Conservation (phyloP, 768 basidiomycete species). For the Coprinopsis sp. region DNA sequence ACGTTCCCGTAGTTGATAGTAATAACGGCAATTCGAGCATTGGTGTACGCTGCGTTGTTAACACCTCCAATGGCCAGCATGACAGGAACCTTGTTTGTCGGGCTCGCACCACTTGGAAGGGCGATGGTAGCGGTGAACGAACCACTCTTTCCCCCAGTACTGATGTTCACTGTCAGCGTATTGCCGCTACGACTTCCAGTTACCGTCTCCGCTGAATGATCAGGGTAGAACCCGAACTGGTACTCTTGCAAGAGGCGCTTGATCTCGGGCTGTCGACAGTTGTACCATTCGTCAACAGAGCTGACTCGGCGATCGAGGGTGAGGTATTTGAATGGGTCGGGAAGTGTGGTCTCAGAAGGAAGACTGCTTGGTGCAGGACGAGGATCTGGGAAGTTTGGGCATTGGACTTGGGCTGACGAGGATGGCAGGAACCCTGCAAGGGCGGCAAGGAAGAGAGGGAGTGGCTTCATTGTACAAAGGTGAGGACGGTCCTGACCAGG, state of each 20-base stretch:
- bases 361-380: slow-evolving; percentile 4
- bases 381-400: slow-evolving; percentile 11
- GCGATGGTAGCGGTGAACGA: slow-evolving; percentile 31
- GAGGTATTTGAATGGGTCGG: slow-evolving; percentile 36
- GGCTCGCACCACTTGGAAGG: slow-evolving; percentile 23
- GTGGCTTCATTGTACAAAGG: too few species aligned
- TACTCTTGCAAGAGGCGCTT: slow-evolving; percentile 30
- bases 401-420: not conserved
- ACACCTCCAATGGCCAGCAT: slow-evolving; percentile 11
- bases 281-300: slow-evolving; percentile 31
- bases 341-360: slow-evolving; percentile 19
- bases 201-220: slow-evolving; percentile 29
- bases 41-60: slow-evolving; percentile 6
- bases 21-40: slow-evolving; percentile 26
- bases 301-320: slow-evolving; percentile 25
- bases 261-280: slow-evolving; percentile 36
- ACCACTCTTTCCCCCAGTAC: slow-evolving; percentile 23
- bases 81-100: slow-evolving; percentile 8
- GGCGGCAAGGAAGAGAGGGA: not conserved
- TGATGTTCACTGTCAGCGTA: slow-evolving; percentile 8
- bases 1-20: slow-evolving; percentile 10
- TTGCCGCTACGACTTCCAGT: slow-evolving; percentile 22
- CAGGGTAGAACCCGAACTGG: slow-evolving; percentile 30
- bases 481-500: too few species aligned
- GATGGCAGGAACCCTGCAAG: slow-evolving; percentile 1